Evolutionary conservation across 2,329 filamentous ascomycete species (phyloP).

Genomic region (Stromatinia cepivora): DNA sequence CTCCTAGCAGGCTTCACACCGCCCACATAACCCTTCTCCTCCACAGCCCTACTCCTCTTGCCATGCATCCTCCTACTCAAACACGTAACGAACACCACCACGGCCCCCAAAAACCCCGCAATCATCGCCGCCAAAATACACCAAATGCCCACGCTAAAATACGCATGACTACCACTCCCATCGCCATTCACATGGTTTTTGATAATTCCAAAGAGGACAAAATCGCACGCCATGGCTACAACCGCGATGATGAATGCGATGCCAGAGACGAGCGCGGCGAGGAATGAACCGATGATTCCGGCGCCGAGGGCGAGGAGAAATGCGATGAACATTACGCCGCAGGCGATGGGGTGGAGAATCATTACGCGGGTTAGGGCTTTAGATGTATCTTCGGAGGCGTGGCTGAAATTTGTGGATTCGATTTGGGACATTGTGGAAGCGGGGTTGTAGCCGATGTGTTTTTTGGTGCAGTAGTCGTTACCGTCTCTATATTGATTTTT

Average conservation of each 20-base stretch:
- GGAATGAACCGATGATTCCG: constrained; percentile 52
- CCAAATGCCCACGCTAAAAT: constrained; percentile 59
- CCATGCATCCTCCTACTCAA: constrained; percentile 46
- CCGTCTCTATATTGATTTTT: constrained; percentile 30
- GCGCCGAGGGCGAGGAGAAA: constrained; percentile 56
- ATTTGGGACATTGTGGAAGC: constrained; percentile 45
- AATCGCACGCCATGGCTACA: constrained; percentile 56
- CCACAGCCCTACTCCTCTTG: constrained; percentile 25
- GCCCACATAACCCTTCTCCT: constrained; percentile 29
- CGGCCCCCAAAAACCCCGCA: constrained; percentile 54
- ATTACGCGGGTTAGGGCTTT: constrained; percentile 57
- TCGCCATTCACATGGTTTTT: constrained; percentile 52
- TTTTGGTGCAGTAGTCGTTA: constrained; percentile 51
- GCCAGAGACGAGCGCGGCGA: constrained; percentile 51
- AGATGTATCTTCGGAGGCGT: constrained; percentile 47
- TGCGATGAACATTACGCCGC: constrained; percentile 57
- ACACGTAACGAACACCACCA: constrained; percentile 63
- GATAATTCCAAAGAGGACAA: constrained; percentile 57
- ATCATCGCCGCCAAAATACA: constrained; percentile 57
- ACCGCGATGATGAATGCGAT: constrained; percentile 52
- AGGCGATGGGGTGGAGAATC: constrained; percentile 63
- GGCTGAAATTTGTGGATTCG: constrained; percentile 44
- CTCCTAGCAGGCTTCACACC: constrained; percentile 25
- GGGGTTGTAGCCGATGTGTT: constrained; percentile 57
- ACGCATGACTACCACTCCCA: constrained; percentile 44